Conservation (phyloP, 2,329 filamentous ascomycete species). For the Aureobasidium subglaciale region DNA sequence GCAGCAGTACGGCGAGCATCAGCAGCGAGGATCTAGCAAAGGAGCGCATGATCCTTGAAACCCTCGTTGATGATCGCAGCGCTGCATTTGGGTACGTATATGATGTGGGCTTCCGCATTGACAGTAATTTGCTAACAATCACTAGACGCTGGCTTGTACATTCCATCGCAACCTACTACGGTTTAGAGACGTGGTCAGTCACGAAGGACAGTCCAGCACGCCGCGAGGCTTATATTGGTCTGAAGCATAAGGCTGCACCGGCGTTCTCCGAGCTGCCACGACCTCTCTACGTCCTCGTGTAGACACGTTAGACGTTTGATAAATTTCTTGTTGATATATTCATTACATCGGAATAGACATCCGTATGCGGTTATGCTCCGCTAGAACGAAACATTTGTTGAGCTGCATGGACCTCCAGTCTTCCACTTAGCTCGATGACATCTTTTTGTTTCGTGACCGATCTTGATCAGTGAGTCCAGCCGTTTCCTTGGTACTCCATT, state of each 20-base stretch:
- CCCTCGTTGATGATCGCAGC: slow-evolving; percentile 63
- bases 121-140: background rate
- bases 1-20: background rate
- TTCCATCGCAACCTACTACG: slow-evolving; percentile 87
- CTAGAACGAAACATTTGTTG: background rate
- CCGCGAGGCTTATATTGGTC: slow-evolving; percentile 75
- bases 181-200: slow-evolving; percentile 74
- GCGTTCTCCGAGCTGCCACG: slow-evolving; percentile 45
- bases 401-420: too few relatives aligned
- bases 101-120: background rate
- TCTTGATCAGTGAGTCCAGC: too few relatives aligned
- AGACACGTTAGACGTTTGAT: background rate
- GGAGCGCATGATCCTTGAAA: slow-evolving; percentile 74
- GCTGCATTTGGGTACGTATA: slow-evolving; percentile 71
- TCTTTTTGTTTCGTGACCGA: too few relatives aligned
- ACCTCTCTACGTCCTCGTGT: slow-evolving; percentile 55
- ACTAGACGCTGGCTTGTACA: slow-evolving; percentile 83
- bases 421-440: too few relatives aligned
- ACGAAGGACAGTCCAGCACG: slow-evolving; percentile 63
- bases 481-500: too few relatives aligned
- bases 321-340: background rate
- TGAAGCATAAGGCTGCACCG: slow-evolving; percentile 43
- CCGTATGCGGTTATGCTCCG: background rate
- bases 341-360: background rate
- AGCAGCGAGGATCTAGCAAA: slow-evolving; percentile 42